phyloP scores from a whole-genome alignment of 106 monocot species.

The Acanthochlamys bracteata region DNA sequence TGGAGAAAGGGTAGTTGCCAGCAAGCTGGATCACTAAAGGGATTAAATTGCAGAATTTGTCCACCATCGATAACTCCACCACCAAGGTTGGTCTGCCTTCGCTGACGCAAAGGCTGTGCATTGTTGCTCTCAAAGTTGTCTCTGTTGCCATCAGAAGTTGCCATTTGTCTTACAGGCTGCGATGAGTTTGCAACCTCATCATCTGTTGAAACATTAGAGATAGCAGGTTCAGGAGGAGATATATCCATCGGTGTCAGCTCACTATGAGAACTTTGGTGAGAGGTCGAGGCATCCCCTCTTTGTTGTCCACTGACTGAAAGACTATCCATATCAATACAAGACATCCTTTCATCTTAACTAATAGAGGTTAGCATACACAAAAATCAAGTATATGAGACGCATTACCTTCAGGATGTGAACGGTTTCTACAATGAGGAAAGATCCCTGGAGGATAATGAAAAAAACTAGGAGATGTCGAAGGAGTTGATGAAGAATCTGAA shows the following conservation, averaged over 20 bases:
- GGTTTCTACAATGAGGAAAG: conserved; percentile 26
- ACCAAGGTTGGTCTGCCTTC: conserved; percentile 16
- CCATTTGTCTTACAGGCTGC: conserved; percentile 10
- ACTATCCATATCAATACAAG: conserved; percentile 6
- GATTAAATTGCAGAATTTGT: conserved; percentile 50
- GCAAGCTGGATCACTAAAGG: conserved; percentile 48
- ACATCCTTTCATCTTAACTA: conserved; percentile 22
- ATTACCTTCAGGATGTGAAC: conserved; percentile 28
- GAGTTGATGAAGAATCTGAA: conserved; percentile 4
- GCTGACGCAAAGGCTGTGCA: conserved; percentile 6
- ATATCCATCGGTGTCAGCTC: conserved; percentile 37
- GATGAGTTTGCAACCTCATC: conserved; percentile 12
- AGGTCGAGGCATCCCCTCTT: conserved; percentile 12
- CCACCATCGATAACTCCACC: conserved; percentile 23
- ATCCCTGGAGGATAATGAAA: conserved; percentile 39
- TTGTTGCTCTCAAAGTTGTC: conserved; percentile 14
- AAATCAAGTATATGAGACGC: conserved; percentile 22
- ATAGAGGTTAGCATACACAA: conserved; percentile 31
- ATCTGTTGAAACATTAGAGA: conserved; percentile 10
- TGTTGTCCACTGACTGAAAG: conserved; percentile 18
- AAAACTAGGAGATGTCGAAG: conserved; percentile 6
- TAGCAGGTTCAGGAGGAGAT: conserved; percentile 19
- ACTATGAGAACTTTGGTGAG: conserved; percentile 8
- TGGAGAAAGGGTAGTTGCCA: conserved; percentile 86
- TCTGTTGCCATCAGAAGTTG: conserved; percentile 11